Evolutionary conservation across 2,329 filamentous ascomycete species (phyloP).

Genomic region (Stenocarpella maydis): DNA sequence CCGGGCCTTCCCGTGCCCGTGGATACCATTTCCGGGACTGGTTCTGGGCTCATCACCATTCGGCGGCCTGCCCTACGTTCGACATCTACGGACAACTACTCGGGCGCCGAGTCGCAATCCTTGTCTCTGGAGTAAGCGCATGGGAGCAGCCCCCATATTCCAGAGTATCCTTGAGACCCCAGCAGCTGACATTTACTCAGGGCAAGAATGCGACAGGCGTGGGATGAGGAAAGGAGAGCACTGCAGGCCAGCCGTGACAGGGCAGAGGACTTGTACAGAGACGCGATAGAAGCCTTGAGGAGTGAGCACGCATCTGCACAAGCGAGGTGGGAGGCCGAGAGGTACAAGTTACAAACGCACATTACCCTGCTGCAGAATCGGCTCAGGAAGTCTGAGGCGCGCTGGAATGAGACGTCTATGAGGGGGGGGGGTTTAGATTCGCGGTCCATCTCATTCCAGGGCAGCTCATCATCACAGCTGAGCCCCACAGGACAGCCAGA

Average conservation of each 20-base stretch:
- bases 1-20: conserved; percentile 31
- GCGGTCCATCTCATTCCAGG: conserved; percentile 35
- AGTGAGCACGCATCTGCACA: conserved; percentile 30
- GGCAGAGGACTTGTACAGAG: conserved; percentile 60
- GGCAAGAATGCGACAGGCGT: conserved; percentile 54
- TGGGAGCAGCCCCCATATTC: not conserved
- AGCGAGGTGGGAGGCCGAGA: conserved; percentile 45
- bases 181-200: conserved; percentile 19
- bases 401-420: conserved; percentile 26
- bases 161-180: not conserved
- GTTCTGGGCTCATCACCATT: conserved; percentile 33
- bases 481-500: conserved; percentile 48
- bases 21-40: conserved; percentile 33
- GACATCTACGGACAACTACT: conserved; percentile 11
- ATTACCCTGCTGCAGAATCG: conserved; percentile 36
- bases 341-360: conserved; percentile 42
- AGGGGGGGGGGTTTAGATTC: conserved; percentile 32
- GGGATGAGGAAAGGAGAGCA: conserved; percentile 62
- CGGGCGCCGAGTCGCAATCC: conserved; percentile 12
- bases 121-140: conserved; percentile 33
- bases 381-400: conserved; percentile 35
- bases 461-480: conserved; percentile 36
- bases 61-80: conserved; percentile 31
- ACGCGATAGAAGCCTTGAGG: conserved; percentile 32
- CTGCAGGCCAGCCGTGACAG: conserved; percentile 62